Evolutionary conservation across 768 basidiomycete genomes (phyloP), one percentile per base, ranked within the genome.

Genomic region (Mycena chlorophos): DNA sequence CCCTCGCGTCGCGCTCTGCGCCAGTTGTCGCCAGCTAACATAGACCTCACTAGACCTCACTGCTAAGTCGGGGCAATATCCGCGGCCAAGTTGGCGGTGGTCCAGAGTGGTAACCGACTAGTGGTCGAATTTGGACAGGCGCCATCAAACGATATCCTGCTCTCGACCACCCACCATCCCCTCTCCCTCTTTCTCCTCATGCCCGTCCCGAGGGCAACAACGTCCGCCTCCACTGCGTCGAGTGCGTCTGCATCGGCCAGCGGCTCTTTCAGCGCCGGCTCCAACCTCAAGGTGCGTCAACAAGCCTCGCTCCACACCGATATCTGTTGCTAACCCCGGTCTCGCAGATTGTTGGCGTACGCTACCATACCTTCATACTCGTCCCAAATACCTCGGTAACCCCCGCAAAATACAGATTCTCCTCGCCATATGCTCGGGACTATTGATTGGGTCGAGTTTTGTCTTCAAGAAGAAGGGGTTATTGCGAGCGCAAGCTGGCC

Each of bases 401-500:
- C 10, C 34, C n/a, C 34, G 34, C 34, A n/a, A 10, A 37, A 10
- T 37, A 10, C n/a, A 37, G 34, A 83, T 93, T 62, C 70, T 91
- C 45, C 81, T 93, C 56, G 89, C 91, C 47, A 68, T 94, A 49
- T 63, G 69, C 31, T 92, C 89, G 65, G 97, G 96, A 6, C 38
- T 94, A 26, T 83, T 99, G 57, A 99, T 98, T 57, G 97, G 96
- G 4, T 82, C 83, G 37, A 89, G 87, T 64, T 98, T 98, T 71
- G 95, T 98, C 2, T 88, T 99, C 77, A 99, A 99, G 85, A 99
- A 99, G 82, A 97, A 93, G 67, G 96, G 91, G 8, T 76, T 93
- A 19, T 68, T 93, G 51, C 79, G 85, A 70, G 84, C 87, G 68
- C 89, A 91, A 76, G 88, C 89, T 56, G 93, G 90, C 62, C 86